These are phyloP conservation scores for Curvularia sp. DNA, from an alignment of 2,329 filamentous ascomycete species.

Conservation along the genomic window DNA sequence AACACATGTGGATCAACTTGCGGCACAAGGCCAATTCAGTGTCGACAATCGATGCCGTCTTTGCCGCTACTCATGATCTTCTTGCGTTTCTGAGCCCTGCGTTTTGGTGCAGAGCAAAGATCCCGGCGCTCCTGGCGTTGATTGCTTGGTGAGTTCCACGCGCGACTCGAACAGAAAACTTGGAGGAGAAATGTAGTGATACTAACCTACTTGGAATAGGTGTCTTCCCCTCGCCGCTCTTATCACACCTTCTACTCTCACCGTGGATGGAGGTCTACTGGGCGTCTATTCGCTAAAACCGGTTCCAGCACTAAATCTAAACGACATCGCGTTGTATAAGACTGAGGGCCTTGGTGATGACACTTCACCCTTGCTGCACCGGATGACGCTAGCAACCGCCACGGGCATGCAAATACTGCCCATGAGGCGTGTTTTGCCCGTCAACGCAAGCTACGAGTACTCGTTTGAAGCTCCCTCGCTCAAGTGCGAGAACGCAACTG, in stretches of 20 bases:
- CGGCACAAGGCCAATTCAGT: not conserved
- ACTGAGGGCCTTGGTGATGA: not conserved
- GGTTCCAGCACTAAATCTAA: not conserved
- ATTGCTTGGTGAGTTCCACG: not conserved
- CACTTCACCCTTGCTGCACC: not conserved
- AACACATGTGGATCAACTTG: not conserved
- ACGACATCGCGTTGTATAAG: not conserved
- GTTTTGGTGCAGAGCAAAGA: not conserved
- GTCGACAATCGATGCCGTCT: not conserved
- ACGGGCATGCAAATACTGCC: not conserved
- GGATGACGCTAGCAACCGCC: not conserved
- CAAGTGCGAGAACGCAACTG: not conserved
- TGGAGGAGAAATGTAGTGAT: not conserved
- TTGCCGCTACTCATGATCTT: not conserved
- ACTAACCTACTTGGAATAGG: not conserved
- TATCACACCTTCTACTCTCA: not conserved
- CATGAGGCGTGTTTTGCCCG: not conserved
- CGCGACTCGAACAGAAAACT: too few species aligned
- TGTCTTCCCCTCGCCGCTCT: not conserved
- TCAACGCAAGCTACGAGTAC: not conserved
- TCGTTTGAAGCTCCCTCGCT: not conserved
- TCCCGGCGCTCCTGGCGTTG: not conserved
- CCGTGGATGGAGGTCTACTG: not conserved
- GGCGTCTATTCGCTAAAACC: not conserved
- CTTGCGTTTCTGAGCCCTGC: not conserved